A percentile compares a stretch with the other conserved stretches of the same genome.
These are phyloP conservation scores for Claviceps citrina DNA, from an alignment of 2,329 filamentous ascomycete genomes.

Conservation along the genomic window DNA sequence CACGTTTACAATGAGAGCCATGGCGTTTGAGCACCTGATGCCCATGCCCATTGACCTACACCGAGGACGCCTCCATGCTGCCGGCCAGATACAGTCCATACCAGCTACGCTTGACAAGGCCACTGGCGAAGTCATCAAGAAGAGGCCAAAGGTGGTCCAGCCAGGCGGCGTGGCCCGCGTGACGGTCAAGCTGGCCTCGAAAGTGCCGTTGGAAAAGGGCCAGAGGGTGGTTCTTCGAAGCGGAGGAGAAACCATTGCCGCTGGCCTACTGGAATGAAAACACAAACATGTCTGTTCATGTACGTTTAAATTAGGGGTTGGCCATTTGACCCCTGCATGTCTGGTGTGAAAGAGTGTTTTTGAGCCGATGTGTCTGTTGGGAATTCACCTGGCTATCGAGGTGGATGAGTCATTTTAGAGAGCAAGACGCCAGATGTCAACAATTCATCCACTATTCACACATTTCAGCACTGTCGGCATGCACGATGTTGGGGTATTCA, in stretches of 20 bases:
- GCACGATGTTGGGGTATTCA: no score
- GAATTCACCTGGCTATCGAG: background rate
- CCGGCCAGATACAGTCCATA: slow-evolving; percentile 59
- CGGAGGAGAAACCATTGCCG: slow-evolving; percentile 71
- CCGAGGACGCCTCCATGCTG: slow-evolving; percentile 63
- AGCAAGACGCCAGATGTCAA: background rate
- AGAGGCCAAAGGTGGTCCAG: slow-evolving; percentile 70
- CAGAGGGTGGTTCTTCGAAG: slow-evolving; percentile 68
- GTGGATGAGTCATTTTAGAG: background rate
- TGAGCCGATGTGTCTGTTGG: no score
- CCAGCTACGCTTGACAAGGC: slow-evolving; percentile 63
- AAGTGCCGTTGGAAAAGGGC: slow-evolving; percentile 66
- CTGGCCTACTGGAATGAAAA: slow-evolving; percentile 63
- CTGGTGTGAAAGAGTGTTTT: no score
- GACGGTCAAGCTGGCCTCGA: slow-evolving; percentile 54
- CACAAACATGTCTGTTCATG: no score
- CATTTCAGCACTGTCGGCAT: no score
- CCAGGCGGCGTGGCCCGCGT: slow-evolving; percentile 66
- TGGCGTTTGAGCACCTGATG: slow-evolving; percentile 79
- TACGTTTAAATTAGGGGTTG: no score
- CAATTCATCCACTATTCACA: no score
- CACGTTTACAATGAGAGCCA: slow-evolving; percentile 64
- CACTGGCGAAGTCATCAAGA: slow-evolving; percentile 61
- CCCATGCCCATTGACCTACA: slow-evolving; percentile 85
- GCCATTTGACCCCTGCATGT: no score